Evolutionary conservation across 2,329 filamentous ascomycete species (phyloP).

Genomic region (Alternaria ethzedia): DNA sequence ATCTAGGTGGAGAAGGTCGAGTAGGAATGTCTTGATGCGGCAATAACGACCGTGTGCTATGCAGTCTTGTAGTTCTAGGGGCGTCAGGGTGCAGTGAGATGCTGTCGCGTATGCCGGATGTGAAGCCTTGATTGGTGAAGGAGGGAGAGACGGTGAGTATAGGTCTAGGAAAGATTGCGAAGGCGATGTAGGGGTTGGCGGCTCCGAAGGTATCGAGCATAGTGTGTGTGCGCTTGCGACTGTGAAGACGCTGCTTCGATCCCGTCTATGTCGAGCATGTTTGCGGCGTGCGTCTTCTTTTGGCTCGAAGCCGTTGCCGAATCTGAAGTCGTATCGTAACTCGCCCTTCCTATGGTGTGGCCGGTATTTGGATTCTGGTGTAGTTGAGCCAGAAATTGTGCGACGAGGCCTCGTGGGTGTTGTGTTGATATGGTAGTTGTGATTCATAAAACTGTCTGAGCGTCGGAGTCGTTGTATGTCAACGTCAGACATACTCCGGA

Average conservation of each 20-base stretch:
- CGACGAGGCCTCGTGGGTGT: neutral
- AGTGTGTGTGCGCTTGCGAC: constrained; percentile 1
- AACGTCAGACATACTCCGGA: neutral
- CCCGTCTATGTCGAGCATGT: neutral
- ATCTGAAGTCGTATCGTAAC: neutral
- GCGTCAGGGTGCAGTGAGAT: neutral
- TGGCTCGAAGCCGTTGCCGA: neutral
- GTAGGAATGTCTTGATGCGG: neutral
- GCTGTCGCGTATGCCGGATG: neutral
- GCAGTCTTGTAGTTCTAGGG: neutral
- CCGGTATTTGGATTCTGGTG: neutral
- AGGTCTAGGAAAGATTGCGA: neutral
- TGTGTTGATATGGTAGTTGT: neutral
- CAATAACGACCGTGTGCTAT: constrained; percentile 4
- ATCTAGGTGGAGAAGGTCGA: neutral
- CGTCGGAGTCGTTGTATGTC: neutral
- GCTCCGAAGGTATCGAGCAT: neutral
- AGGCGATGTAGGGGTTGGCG: neutral
- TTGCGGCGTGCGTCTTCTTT: neutral
- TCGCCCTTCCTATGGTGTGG: neutral
- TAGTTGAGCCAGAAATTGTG: neutral
- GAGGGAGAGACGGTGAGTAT: neutral
- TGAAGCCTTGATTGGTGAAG: neutral
- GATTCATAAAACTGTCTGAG: neutral
- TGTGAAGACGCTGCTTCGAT: neutral